A percentile compares a stretch with the other conserved stretches of the same genome.
Evolutionary conservation across 257 asterid genomes (phyloP).

Genomic region (Marsdenia floribunda): DNA sequence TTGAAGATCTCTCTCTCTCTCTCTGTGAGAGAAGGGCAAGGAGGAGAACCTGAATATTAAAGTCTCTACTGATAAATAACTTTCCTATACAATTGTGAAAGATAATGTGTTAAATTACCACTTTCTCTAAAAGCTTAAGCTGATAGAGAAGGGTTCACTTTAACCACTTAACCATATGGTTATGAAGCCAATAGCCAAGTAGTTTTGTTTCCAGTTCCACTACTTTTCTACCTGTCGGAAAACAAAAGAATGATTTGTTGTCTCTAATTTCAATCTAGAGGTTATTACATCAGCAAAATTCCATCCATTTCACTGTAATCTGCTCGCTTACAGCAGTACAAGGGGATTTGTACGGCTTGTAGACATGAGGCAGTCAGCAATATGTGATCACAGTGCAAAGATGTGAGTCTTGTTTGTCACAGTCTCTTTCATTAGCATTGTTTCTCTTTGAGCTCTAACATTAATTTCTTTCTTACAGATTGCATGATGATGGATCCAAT

Average conservation of each 20-base stretch:
- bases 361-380: constrained; percentile 77
- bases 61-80: neutral
- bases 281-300: constrained; percentile 75
- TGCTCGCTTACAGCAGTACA: constrained; percentile 76
- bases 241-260: constrained; percentile 22
- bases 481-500: constrained; percentile 49
- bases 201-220: constrained; percentile 2
- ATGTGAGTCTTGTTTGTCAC: constrained; percentile 43
- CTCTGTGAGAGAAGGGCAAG: neutral
- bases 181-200: neutral
- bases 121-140: no score
- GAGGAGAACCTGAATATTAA: neutral
- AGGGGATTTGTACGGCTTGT: constrained; percentile 70
- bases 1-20: neutral
- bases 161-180: no score
- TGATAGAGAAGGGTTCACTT: no score
- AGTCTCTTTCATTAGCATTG: neutral
- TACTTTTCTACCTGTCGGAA: neutral
- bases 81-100: neutral
- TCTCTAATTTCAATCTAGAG: constrained; percentile 42
- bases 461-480: constrained; percentile 33
- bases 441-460: constrained; percentile 2
- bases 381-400: constrained; percentile 57
- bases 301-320: constrained; percentile 75
- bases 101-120: no score